phyloP scores from a whole-genome alignment of 441 rosid species.

The Arabidopsis lyrata region DNA sequence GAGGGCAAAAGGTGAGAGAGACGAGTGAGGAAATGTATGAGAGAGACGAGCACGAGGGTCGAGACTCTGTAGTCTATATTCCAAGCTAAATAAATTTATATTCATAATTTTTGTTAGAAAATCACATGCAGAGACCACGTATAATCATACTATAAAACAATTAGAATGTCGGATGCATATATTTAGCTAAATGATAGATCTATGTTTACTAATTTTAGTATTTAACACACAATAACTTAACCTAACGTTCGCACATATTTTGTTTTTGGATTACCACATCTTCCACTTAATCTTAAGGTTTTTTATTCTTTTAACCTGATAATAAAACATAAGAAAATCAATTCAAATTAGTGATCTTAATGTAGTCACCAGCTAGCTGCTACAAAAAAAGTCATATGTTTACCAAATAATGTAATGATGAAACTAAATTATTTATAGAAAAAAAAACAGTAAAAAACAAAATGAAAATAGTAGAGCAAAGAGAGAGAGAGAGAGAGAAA shows the following conservation, averaged over 20 bases:
- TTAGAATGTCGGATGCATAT: constrained; percentile 38
- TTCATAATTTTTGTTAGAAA: constrained; percentile 22
- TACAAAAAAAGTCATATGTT: neutral
- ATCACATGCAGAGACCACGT: constrained; percentile 49
- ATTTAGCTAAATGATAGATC: neutral
- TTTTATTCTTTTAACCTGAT: neutral
- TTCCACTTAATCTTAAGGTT: neutral
- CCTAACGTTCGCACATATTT: neutral
- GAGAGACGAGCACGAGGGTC: constrained; percentile 44
- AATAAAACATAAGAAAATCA: neutral
- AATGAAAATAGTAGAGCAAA: constrained; percentile 7
- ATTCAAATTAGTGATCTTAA: neutral
- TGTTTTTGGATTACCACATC: neutral
- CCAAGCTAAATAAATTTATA: constrained; percentile 2
- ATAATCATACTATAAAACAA: constrained; percentile 34
- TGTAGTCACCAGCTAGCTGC: constrained; percentile 1
- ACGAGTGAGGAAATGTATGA: constrained; percentile 40
- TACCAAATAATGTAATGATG: constrained; percentile 6
- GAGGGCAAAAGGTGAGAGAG: constrained; percentile 54
- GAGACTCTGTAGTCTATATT: constrained; percentile 34
- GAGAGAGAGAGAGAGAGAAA: constrained; percentile 31
- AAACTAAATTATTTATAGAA: neutral
- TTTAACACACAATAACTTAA: neutral
- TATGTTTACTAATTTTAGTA: neutral
- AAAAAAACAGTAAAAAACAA: constrained; percentile 18